phyloP scores from a whole-genome alignment of 345 rosid species.

The Rhizophora apiculata region DNA sequence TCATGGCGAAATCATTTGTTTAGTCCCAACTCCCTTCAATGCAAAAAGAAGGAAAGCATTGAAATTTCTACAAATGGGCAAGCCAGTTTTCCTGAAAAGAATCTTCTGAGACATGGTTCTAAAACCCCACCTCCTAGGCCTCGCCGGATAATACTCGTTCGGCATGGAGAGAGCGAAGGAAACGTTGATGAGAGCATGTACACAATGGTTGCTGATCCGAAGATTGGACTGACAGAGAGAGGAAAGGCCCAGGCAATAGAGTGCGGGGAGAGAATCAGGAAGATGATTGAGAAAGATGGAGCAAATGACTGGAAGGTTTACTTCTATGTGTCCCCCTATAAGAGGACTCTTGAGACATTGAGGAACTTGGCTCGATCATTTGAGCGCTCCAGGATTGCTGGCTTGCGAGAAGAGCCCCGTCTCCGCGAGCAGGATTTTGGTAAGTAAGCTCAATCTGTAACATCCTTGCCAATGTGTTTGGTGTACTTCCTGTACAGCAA shows the following conservation, averaged over 20 bases:
- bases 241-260: constrained; percentile 46
- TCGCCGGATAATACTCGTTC: constrained; percentile 53
- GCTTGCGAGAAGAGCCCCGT: constrained; percentile 58
- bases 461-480: too few species aligned
- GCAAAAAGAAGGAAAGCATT: constrained; percentile 18
- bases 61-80: constrained; percentile 30
- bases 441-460: background rate
- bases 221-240: constrained; percentile 42
- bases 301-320: constrained; percentile 51
- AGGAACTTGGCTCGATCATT: constrained; percentile 41
- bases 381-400: constrained; percentile 47
- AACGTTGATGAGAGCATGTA: constrained; percentile 50
- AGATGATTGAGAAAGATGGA: constrained; percentile 48
- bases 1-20: background rate
- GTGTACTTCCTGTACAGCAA: too few species aligned
- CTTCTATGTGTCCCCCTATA: constrained; percentile 58
- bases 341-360: constrained; percentile 49
- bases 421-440: constrained; percentile 66
- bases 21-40: constrained; percentile 9
- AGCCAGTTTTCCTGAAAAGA: constrained; percentile 19
- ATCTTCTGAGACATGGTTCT: background rate
- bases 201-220: constrained; percentile 52
- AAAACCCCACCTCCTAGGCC: constrained; percentile 41
- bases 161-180: constrained; percentile 65
- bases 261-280: constrained; percentile 43